Base-by-base conservation (phyloP, 1,284 basidiomycete genomes). In the Ganoderma lucidum region DNA sequence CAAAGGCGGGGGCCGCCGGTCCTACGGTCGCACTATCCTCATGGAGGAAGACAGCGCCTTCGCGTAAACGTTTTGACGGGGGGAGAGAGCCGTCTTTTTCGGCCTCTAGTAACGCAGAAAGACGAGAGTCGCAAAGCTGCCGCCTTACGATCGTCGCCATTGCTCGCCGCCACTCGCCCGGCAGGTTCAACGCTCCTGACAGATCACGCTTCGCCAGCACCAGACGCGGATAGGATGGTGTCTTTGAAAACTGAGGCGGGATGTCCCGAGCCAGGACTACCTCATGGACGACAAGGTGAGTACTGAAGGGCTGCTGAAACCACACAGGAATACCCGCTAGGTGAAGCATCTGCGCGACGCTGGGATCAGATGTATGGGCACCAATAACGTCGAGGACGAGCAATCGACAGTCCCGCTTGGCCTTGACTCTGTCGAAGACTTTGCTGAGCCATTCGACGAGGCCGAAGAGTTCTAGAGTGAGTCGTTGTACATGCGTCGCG, bases 191-290 rank as follows among this genome's bases (percentile, higher is more conserved):
- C 5, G 61, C 48, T 1, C 66, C 56, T 0, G 62, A 58, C n/a
- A 64, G 39, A 39, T 68, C 66, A 2, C 44, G 55, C 6, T 59
- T 23, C 0, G 62, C 63, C 14, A 64, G 63, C 5, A 68, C 67
- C 5, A 68, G 6, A 44, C 15, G 42, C 2, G 42, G 42, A 6
- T 44, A 44, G 14, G 42, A 44, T 2, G 42, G 42, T 1, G 45
- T 48, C 5, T 48, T 48, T n/a, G 45, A 48, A 48, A 48, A 48
- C 0, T 48, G 0, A 3, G 6, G 19, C 8, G 45, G 45, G 9
- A 63, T 10, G 17, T 32, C 42, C 6, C 2, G 42, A 12, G 28
- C 6, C 19, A 23, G 30, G 6, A 48, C 61, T 0, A 62, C 61
- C 17, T 37, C 4, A 48, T 62, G 6, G 28, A 62, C 19, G 9